Evolutionary conservation across 805 yeast genomes (phyloP).

Genomic region (Schizosaccharomyces pombe): DNA sequence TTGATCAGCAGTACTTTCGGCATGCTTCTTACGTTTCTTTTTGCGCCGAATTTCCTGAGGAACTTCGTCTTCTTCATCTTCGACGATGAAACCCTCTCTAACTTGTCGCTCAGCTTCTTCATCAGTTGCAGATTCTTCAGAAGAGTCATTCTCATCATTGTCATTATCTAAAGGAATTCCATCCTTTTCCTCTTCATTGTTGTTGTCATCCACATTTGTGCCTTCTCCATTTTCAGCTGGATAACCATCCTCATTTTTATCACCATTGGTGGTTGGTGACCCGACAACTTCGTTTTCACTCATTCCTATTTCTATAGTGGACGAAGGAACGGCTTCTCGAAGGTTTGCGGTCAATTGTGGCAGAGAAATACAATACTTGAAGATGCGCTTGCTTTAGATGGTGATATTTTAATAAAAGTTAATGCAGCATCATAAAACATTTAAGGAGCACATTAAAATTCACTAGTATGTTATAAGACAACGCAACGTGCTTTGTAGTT

Average conservation of each 20-base stretch:
- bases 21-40: conserved; percentile 8
- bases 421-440: no score
- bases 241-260: not conserved
- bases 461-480: no score
- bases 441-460: no score
- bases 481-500: no score
- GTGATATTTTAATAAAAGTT: no score
- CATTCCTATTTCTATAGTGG: conserved; percentile 1
- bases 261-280: not conserved
- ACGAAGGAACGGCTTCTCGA: not conserved
- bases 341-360: not conserved
- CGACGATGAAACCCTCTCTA: conserved; percentile 81
- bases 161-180: conserved; percentile 20
- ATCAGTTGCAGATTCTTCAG: conserved; percentile 77
- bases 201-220: conserved; percentile 5
- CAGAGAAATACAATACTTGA: not conserved
- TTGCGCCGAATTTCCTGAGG: conserved; percentile 9
- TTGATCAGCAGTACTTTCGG: conserved; percentile 16
- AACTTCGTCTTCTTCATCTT: conserved; percentile 28
- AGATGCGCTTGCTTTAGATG: no score
- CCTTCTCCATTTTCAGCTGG: not conserved
- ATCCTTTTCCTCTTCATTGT: conserved; percentile 10
- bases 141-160: conserved; percentile 31
- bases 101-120: conserved; percentile 36
- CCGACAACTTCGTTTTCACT: conserved; percentile 2